Evolutionary conservation across 179 eudicot genomes (phyloP), one percentile per base, ranked within the genome.

Genomic region (Nepenthes alata): DNA sequence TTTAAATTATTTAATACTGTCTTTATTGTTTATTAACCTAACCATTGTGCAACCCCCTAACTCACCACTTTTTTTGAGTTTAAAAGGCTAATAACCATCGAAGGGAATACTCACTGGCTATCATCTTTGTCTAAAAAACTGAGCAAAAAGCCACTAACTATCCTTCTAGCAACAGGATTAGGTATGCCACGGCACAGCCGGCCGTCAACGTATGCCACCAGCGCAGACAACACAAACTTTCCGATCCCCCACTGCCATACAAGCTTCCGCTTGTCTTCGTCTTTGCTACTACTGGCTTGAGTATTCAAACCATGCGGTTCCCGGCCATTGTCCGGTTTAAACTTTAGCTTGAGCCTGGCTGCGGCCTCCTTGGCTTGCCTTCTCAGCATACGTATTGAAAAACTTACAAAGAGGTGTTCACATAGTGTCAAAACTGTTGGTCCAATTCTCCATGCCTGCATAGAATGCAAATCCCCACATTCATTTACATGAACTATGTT

Each of bases 371-470:
- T 77, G 34, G 94, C 74, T 68, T 79, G 93, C 68, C 78, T 89
- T 72, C 97, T 77, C 63, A 93, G 80, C 57, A 68, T 37, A 11
- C 97, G 95, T 65, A 93, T 93, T 2, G 84, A 83, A 65, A 93
- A 93, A 70, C 96, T 93, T 75, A 93, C 98, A 58, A 93, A 87
- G 11, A 93, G 94, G 75, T 93, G 98, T 72, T 93, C 97, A 37
- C 88, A 85, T 72, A 93, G 71, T 55, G 98, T 93, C 70, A 85
- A 70, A 38, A 93, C 70, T 4, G 93, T 89, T 14, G 98, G 98
- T 54, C 93, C 95, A 34, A 93, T 68, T 80, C 75, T 82, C 97
- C 98, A 93, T 52, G 85, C 97, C 98, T 93, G 82, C 66, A 57
- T 12, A 6, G 37, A 54, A 37, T 45, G 45, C 6, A 54, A 14